Conservation (phyloP, 2,329 filamentous ascomycete genomes). For the Biscogniauxia marginata region DNA sequence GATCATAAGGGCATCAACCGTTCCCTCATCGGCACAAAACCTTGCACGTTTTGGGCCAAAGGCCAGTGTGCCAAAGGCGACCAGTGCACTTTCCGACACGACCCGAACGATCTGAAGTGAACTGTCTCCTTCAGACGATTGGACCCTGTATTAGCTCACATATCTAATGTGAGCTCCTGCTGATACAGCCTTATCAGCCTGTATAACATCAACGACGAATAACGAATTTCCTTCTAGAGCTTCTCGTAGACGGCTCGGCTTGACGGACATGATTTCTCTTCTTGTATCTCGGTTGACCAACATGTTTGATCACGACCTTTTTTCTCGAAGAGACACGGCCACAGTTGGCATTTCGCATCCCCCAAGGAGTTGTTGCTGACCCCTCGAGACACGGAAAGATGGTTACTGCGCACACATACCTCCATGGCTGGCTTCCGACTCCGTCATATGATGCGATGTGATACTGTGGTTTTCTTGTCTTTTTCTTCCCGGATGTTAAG, state of each 20-base stretch:
- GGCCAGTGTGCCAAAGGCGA: slow-evolving; percentile 72
- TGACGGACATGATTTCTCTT: neutral
- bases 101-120: slow-evolving; percentile 38
- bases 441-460: neutral
- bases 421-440: neutral
- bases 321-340: neutral
- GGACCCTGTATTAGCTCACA: too few relatives aligned
- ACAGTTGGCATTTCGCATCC: neutral
- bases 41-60: slow-evolving; percentile 68
- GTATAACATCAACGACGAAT: neutral
- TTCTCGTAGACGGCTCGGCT: neutral
- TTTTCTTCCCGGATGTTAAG: neutral
- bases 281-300: neutral
- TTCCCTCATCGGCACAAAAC: slow-evolving; percentile 62
- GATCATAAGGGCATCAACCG: slow-evolving; percentile 50
- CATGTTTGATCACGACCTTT: neutral
- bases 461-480: neutral
- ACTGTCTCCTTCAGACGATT: neutral
- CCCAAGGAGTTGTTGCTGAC: neutral
- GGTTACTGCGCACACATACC: neutral
- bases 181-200: neutral
- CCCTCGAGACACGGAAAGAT: neutral
- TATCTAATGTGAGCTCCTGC: neutral
- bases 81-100: slow-evolving; percentile 72
- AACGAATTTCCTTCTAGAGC: neutral